Base-by-base conservation (phyloP, 2,329 filamentous ascomycete species). In the Diaporthe nobilis region DNA sequence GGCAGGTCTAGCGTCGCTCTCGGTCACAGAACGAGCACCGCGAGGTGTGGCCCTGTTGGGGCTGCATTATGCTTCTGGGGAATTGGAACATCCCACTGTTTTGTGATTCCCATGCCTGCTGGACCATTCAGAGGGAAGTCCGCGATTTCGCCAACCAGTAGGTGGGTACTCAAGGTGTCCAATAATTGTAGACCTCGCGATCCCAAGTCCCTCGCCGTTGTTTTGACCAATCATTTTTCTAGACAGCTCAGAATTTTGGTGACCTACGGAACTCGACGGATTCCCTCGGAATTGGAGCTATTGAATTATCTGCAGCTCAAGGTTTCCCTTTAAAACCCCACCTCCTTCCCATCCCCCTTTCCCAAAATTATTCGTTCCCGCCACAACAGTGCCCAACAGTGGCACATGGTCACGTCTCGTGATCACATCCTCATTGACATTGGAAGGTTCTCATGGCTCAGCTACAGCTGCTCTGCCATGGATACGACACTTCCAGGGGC, bases 1-100 rank as follows among this genome's bases (percentile, higher is more conserved):
- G 51, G n/a, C 12, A 7, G 5, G 51, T 22, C 17, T 49, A 20
- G 7, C 20, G 44, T 9, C 44, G 17, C 8, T 17, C 44, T 20
- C 42, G 17, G 17, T 17, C 44, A 17, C 17, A 17, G 8, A 7
- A 22, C 44, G 20, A 47, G 44, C 44, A 6, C 44, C 5, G 49
- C n/a, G 22, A 51, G 28, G 51, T 7, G 13, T 15, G 9, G 49
- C 3, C 20, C 7, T 9, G 20, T 22, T 22, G 20, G 44, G 44
- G 17, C 49, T 9, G 8, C 8, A 53, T 25, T 22, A 25, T 2
- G 49, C 22, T 53, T 25, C 8, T 53, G 49, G 10, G n/a, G n/a
- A 4, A 12, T 25, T 25, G 2, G 4, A 53, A 25, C 4, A 10
- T 10, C 1, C 7, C 3, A n/a, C 0, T n/a, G 4, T 15, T 25